Evolutionary conservation across 202 grass and related monocot species (phyloP).

Genomic region (Cymbopogon flexuosus): DNA sequence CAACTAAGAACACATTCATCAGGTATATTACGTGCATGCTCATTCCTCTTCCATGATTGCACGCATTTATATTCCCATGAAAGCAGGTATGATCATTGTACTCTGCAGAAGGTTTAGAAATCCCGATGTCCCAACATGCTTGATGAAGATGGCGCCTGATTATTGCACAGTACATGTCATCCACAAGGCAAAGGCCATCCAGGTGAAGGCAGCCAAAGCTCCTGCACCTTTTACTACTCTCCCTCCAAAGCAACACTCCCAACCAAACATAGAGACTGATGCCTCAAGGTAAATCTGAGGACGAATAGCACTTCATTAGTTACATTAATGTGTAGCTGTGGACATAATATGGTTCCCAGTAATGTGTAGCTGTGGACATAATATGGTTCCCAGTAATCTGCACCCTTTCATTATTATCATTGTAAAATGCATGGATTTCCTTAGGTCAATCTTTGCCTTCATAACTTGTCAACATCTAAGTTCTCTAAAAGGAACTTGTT

Average conservation of each 20-base stretch:
- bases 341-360: background rate
- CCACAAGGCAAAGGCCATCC: conserved; percentile 68
- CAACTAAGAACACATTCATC: conserved; percentile 60
- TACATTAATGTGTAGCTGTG: background rate
- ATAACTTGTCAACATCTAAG: background rate
- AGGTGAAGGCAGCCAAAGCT: conserved; percentile 61
- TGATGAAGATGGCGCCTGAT: conserved; percentile 80
- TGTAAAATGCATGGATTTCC: conserved; percentile 14
- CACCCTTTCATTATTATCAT: background rate
- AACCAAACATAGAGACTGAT: conserved; percentile 49
- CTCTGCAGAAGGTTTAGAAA: conserved; percentile 71
- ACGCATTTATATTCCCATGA: conserved; percentile 20
- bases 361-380: conserved; percentile 17
- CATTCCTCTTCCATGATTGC: conserved; percentile 15
- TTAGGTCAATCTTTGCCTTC: background rate
- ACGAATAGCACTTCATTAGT: conserved; percentile 12
- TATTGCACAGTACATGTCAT: conserved; percentile 88
- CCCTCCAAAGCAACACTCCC: conserved; percentile 50
- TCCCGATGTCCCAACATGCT: conserved; percentile 68
- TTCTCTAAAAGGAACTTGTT: background rate
- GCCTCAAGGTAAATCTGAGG: conserved; percentile 46
- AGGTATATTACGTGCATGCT: conserved; percentile 33
- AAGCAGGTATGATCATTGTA: conserved; percentile 26
- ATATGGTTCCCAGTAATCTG: conserved; percentile 4
- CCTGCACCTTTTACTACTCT: conserved; percentile 38